A percentile compares a stretch with the other conserved stretches of the same genome.
Conservation (phyloP, 768 basidiomycete species). For the Tulasnella sp. region DNA sequence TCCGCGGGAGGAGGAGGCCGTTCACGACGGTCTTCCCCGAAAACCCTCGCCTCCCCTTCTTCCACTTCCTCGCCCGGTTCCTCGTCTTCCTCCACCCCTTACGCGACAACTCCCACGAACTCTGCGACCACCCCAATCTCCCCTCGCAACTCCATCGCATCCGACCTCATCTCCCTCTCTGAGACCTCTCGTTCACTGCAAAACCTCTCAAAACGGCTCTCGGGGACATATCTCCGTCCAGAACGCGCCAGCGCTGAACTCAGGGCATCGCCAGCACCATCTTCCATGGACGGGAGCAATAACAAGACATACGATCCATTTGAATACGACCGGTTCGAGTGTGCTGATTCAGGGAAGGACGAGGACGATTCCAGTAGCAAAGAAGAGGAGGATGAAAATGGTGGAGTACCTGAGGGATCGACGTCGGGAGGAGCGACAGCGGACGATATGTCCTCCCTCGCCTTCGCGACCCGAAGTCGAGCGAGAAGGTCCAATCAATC, state of each 20-base stretch:
- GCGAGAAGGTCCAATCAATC: background rate
- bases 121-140: background rate
- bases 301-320: background rate
- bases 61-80: background rate
- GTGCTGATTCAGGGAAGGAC: too few relatives aligned
- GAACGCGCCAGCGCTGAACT: background rate
- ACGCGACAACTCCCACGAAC: too few relatives aligned
- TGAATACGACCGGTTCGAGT: constrained; percentile 9
- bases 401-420: too few relatives aligned
- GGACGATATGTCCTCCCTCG: too few relatives aligned
- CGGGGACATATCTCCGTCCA: background rate
- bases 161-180: constrained; percentile 11
- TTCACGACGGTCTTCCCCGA: background rate
- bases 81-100: background rate
- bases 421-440: too few relatives aligned
- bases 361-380: too few relatives aligned
- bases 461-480: background rate
- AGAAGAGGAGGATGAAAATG: too few relatives aligned
- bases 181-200: constrained; percentile 13
- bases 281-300: background rate
- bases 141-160: constrained; percentile 10
- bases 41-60: background rate
- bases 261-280: too few relatives aligned
- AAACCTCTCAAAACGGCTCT: constrained; percentile 7
- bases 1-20: too few relatives aligned